Evolutionary conservation across 305 asterid species (phyloP).

Genomic region (Salvia sclarea): DNA sequence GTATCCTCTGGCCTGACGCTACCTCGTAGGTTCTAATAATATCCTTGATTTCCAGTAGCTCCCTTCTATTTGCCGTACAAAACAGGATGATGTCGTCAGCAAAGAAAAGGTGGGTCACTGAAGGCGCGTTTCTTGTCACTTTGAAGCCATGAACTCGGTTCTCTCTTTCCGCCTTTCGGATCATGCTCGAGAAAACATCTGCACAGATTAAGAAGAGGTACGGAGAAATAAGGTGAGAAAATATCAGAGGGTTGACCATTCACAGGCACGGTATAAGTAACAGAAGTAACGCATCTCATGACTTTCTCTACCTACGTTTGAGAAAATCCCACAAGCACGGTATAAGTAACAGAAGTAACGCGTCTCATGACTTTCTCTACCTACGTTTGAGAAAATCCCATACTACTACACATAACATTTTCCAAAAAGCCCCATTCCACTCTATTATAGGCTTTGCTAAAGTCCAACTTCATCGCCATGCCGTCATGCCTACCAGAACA

Average conservation of each 20-base stretch:
- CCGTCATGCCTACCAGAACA: too few species aligned
- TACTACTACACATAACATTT: rapidly evolving
- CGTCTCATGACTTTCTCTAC: neutral
- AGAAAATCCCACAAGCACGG: neutral
- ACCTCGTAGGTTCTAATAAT: too few species aligned
- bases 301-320: rapidly evolving
- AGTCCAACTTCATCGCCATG: too few species aligned
- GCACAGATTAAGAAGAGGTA: neutral
- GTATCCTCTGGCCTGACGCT: too few species aligned
- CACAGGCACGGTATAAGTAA: neutral
- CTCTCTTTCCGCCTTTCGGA: neutral
- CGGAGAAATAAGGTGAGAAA: neutral
- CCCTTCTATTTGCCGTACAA: too few species aligned
- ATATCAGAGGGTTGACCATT: neutral
- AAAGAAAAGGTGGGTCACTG: neutral
- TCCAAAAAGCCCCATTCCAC: neutral
- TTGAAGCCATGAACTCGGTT: neutral
- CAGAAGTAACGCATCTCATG: neutral
- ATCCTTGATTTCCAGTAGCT: too few species aligned
- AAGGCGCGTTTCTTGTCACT: neutral
- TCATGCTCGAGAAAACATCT: neutral
- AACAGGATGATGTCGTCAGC: neutral
- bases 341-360: neutral
- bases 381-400: neutral
- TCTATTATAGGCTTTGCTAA: neutral